These are phyloP conservation scores for Tetraselmis chui DNA, from an alignment of 139 green algal species.

Conservation along the genomic window DNA sequence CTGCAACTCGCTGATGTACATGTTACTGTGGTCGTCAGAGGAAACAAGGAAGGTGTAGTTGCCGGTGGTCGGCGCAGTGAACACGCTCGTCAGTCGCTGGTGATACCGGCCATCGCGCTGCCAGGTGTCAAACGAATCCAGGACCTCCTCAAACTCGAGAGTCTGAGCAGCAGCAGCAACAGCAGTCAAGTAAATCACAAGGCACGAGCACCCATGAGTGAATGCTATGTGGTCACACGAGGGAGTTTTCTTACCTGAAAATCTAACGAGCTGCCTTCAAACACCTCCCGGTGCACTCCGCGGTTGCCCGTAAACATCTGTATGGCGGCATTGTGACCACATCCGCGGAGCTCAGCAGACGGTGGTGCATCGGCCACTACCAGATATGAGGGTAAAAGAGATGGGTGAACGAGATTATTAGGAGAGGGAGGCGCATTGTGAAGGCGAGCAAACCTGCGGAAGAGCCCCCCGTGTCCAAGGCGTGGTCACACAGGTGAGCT, in stretches of 20 bases:
- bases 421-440: too few relatives aligned
- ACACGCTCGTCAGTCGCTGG: background rate
- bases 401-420: too few relatives aligned
- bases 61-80: background rate
- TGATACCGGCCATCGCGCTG: background rate
- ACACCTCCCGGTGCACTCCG: background rate
- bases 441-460: too few relatives aligned
- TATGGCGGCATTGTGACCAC: too few relatives aligned
- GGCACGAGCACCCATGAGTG: too few relatives aligned
- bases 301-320: background rate
- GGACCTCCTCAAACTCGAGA: background rate
- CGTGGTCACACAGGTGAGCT: background rate
- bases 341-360: too few relatives aligned
- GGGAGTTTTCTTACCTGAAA: background rate
- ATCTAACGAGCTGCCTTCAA: background rate
- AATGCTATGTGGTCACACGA: background rate
- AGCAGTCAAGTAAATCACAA: too few relatives aligned
- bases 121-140: background rate
- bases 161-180: too few relatives aligned
- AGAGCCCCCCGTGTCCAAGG: background rate
- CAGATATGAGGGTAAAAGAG: too few relatives aligned
- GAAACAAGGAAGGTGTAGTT: background rate
- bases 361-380: too few relatives aligned
- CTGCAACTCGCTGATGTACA: background rate
- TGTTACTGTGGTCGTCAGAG: background rate